Conservation (phyloP, 2,329 filamentous ascomycete species). For the Colletotrichum karsti region DNA sequence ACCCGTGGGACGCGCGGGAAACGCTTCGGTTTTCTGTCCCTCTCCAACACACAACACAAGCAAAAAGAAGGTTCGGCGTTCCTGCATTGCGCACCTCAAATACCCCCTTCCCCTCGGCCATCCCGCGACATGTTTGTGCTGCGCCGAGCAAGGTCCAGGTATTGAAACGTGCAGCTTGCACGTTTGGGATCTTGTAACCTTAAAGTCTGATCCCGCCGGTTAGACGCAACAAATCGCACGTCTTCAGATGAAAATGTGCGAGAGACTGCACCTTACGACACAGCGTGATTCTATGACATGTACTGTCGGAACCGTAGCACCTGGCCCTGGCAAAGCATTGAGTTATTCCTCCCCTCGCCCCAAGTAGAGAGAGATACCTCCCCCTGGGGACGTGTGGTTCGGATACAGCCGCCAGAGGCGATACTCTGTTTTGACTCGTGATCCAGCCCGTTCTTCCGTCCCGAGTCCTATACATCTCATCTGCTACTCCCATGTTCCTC, state of each 20-base stretch:
- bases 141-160: neutral
- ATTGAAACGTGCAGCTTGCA: constrained; percentile 15
- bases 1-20: neutral
- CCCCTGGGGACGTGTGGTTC: neutral
- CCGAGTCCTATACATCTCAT: neutral
- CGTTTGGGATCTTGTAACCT: constrained; percentile 21
- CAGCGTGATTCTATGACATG: neutral
- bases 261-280: neutral
- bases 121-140: neutral
- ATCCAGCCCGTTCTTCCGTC: neutral
- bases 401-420: neutral
- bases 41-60: neutral
- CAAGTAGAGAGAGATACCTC: neutral
- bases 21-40: neutral
- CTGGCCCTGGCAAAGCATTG: neutral
- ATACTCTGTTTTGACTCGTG: neutral
- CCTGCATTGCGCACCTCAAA: neutral
- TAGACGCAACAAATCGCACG: neutral
- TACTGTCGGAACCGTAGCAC: constrained; percentile 1
- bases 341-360: neutral
- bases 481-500: neutral
- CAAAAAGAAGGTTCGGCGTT: neutral
- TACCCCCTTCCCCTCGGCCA: neutral
- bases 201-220: constrained; percentile 2
- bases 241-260: constrained; percentile 5